Evolutionary conservation across 495 filamentous ascomycete genomes (phyloP).

Genomic region (Penicillium turbatum): DNA sequence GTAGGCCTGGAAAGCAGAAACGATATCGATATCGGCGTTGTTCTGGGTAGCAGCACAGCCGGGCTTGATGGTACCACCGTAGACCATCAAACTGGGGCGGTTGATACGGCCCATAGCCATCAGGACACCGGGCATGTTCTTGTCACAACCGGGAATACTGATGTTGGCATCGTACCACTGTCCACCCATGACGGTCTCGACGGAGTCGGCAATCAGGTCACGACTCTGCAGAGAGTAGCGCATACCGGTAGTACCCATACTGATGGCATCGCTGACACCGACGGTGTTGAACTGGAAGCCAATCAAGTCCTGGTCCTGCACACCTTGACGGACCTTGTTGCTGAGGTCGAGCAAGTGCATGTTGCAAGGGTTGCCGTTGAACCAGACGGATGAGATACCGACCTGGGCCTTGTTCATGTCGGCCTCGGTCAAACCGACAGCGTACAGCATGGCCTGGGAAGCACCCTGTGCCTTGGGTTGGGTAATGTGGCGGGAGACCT

Average conservation of each 20-base stretch:
- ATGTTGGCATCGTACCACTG: constrained; percentile 99
- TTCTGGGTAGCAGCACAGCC: constrained; percentile 69
- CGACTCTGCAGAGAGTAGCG: constrained; percentile 89
- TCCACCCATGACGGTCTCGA: constrained; percentile 97
- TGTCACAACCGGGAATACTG: constrained; percentile 97
- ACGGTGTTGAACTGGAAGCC: constrained; percentile 97
- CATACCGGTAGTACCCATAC: constrained; percentile 69
- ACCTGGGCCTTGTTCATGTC: constrained; percentile 95
- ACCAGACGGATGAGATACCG: constrained; percentile 88
- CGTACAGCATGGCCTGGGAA: constrained; percentile 98
- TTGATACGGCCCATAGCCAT: constrained; percentile 98
- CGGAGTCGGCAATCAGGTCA: constrained; percentile 94
- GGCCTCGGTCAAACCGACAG: constrained; percentile 73
- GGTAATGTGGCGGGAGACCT: constrained; percentile 76
- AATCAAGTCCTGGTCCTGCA: constrained; percentile 72
- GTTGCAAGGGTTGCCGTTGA: constrained; percentile 95
- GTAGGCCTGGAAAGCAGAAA: constrained; percentile 97
- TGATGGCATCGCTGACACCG: constrained; percentile 71
- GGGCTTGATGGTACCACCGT: constrained; percentile 90
- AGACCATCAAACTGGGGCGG: constrained; percentile 92
- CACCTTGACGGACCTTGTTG: constrained; percentile 75
- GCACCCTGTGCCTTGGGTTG: constrained; percentile 97
- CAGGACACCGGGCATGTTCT: constrained; percentile 98
- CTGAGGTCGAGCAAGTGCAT: constrained; percentile 95
- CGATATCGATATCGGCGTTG: constrained; percentile 83